These are phyloP conservation scores for Jacaranda copaia DNA, from an alignment of 257 asterid species.

Conservation along the genomic window DNA sequence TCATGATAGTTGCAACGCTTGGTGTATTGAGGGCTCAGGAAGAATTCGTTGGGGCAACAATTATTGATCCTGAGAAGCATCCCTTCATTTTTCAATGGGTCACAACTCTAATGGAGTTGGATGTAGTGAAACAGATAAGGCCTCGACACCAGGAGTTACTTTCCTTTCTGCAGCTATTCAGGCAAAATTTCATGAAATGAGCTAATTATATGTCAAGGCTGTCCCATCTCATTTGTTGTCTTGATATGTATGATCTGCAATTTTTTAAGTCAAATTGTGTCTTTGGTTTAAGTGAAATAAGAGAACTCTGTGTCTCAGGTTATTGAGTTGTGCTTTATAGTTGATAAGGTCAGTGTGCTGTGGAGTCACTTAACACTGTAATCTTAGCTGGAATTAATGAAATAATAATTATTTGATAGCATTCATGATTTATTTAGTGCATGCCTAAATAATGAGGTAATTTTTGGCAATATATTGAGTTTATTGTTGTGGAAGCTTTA, in stretches of 20 bases:
- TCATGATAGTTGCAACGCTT: conserved; percentile 45
- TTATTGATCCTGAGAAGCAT: conserved; percentile 43
- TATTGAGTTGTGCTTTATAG: background rate
- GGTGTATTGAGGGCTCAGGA: conserved; percentile 45
- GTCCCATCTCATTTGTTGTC: too few species aligned
- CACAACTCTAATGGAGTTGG: conserved; percentile 39
- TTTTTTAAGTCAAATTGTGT: background rate
- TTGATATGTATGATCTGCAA: background rate
- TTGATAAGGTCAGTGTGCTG: background rate
- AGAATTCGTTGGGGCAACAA: conserved; percentile 42
- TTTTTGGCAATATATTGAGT: too few species aligned
- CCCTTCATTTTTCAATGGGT: conserved; percentile 50
- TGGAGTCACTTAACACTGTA: background rate
- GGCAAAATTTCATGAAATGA: background rate
- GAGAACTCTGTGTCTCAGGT: background rate
- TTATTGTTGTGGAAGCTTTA: too few species aligned
- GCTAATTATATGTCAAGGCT: background rate
- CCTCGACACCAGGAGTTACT: conserved; percentile 41
- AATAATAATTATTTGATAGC: too few species aligned
- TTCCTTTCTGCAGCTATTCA: conserved; percentile 10
- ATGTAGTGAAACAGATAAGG: conserved; percentile 35
- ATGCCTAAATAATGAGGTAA: too few species aligned
- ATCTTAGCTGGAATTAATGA: background rate
- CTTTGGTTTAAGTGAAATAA: background rate
- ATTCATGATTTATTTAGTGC: too few species aligned